Percentiles rank a stretch among this genome's conserved stretches.
Conservation (phyloP, 495 filamentous ascomycete species). For the Penicillium silybi region DNA sequence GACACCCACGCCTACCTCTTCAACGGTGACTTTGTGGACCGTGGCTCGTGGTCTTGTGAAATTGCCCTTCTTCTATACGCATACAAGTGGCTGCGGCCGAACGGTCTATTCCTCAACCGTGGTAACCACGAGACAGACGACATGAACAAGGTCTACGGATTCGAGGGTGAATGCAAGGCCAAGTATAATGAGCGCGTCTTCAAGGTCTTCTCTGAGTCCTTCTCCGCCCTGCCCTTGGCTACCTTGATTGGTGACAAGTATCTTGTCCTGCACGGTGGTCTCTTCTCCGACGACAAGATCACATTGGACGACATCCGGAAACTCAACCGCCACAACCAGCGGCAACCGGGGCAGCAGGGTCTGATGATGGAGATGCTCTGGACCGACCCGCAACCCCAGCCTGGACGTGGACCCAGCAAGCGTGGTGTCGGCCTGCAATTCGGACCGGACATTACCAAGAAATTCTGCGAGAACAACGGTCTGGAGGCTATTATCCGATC, state of each 20-base stretch:
- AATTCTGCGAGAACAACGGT: constrained; percentile 94
- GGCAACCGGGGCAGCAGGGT: constrained; percentile 91
- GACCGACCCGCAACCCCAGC: constrained; percentile 87
- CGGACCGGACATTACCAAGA: constrained; percentile 92
- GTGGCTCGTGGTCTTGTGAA: constrained; percentile 96
- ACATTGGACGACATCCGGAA: constrained; percentile 91
- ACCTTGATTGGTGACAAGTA: constrained; percentile 90
- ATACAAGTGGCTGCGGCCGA: constrained; percentile 92
- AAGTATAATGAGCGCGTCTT: constrained; percentile 96
- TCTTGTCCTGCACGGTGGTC: constrained; percentile 88
- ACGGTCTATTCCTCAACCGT: constrained; percentile 90
- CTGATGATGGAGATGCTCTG: constrained; percentile 99
- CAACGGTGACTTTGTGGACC: constrained; percentile 98
- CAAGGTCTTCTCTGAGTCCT: constrained; percentile 97
- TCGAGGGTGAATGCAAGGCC: constrained; percentile 95
- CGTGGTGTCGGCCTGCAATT: constrained; percentile 95
- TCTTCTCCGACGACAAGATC: constrained; percentile 96
- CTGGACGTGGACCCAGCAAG: constrained; percentile 91
- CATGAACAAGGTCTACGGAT: constrained; percentile 98
- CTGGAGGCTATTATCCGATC: constrained; percentile 93
- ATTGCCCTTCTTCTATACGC: constrained; percentile 91
- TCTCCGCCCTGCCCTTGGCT: constrained; percentile 89
- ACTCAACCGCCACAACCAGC: constrained; percentile 84
- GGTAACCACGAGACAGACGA: constrained; percentile 99
- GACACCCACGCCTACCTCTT: constrained; percentile 91